phyloP scores from a whole-genome alignment of 2,329 filamentous ascomycete species.

The Fusarium sp. region DNA sequence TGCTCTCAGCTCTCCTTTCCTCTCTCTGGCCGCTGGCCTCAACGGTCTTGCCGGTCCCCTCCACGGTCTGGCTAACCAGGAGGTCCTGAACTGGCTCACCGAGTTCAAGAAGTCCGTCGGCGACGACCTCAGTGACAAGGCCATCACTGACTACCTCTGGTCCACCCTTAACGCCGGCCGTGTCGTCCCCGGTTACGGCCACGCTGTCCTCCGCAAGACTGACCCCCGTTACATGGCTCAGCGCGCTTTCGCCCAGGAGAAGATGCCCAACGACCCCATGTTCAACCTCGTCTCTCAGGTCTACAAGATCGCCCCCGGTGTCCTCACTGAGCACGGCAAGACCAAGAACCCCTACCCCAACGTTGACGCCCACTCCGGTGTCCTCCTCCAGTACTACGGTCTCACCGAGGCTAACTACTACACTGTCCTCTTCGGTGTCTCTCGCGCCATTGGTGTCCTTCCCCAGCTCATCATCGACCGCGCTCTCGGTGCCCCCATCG shows the following conservation, averaged over 20 bases:
- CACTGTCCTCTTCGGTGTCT: conserved; percentile 99
- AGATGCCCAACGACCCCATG: conserved; percentile 97
- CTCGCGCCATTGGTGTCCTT: conserved; percentile 96
- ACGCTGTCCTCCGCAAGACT: conserved; percentile 99
- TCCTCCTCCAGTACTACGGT: conserved; percentile 99
- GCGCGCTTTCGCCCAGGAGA: conserved; percentile 93
- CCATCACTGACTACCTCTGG: conserved; percentile 99
- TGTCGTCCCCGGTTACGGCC: conserved; percentile 97
- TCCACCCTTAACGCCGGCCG: conserved; percentile 93
- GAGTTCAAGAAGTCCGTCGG: conserved; percentile 98
- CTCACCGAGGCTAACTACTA: conserved; percentile 99
- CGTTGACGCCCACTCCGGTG: conserved; percentile 98
- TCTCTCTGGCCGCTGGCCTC: conserved; percentile 94
- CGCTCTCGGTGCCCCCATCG: conserved; percentile 94
- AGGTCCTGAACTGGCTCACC: conserved; percentile 98
- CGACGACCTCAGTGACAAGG: conserved; percentile 93
- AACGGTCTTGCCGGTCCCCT: conserved; percentile 98
- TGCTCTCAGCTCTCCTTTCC: conserved; percentile 96
- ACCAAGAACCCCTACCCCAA: conserved; percentile 99
- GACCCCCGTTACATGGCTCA: conserved; percentile 99
- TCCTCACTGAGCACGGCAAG: conserved; percentile 99
- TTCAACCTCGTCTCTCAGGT: conserved; percentile 99
- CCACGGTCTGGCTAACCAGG: conserved; percentile 99
- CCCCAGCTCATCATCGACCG: conserved; percentile 99
- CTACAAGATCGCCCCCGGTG: conserved; percentile 99